phyloP scores from a whole-genome alignment of 768 basidiomycete genomes.

The Lentinula detonsa region DNA sequence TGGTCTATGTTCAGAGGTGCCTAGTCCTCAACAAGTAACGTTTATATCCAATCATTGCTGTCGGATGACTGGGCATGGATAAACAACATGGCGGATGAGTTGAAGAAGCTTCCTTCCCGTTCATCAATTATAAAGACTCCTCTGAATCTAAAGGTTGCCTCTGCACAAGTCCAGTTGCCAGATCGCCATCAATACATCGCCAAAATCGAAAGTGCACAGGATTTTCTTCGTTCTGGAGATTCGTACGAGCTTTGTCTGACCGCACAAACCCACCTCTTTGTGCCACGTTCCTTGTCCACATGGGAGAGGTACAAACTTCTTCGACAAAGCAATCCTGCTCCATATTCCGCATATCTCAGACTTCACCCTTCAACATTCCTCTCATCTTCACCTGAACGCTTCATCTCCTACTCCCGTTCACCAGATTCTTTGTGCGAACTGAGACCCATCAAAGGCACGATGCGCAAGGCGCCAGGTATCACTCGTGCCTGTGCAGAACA shows the following conservation, averaged over 20 bases:
- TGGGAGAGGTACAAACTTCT: conserved; percentile 75
- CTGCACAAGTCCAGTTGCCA: conserved; percentile 38
- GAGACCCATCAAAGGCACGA: conserved; percentile 92
- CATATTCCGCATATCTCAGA: conserved; percentile 78
- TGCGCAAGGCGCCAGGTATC: conserved; percentile 62
- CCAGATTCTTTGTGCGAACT: conserved; percentile 68
- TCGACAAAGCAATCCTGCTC: conserved; percentile 78
- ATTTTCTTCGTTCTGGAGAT: conserved; percentile 74
- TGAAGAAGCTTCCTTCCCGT: conserved; percentile 17
- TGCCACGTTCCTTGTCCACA: conserved; percentile 42
- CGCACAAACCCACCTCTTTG: conserved; percentile 54
- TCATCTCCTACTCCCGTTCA: conserved; percentile 72
- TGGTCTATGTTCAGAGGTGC: conserved; percentile 76
- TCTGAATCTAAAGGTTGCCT: background rate
- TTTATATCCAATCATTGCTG: conserved; percentile 62
- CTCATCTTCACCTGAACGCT: conserved; percentile 89
- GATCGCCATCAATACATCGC: conserved; percentile 56
- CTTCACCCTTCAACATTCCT: conserved; percentile 72
- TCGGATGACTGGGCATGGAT: conserved; percentile 61
- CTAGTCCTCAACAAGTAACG: conserved; percentile 45
- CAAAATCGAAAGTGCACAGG: conserved; percentile 65
- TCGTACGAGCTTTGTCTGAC: conserved; percentile 94
- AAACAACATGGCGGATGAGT: conserved; percentile 26
- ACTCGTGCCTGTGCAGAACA: conserved; percentile 63
- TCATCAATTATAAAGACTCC: conserved; percentile 1